phyloP scores from a whole-genome alignment of 2,329 filamentous ascomycete genomes.

The Diplodia intermedia region DNA sequence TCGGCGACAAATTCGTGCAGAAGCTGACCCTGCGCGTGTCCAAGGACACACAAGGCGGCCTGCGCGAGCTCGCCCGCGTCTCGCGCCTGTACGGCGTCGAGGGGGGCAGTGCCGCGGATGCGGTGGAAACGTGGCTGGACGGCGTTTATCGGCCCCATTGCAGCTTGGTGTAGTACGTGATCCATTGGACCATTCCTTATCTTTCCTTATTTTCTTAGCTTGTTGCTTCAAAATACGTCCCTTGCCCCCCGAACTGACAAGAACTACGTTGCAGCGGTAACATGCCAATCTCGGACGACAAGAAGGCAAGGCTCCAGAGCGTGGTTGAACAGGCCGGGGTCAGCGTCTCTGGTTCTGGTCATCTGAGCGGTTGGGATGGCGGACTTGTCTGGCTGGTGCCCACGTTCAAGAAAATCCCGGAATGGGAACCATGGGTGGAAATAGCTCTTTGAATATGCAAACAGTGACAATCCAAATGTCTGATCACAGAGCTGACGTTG shows the following conservation, averaged over 20 bases:
- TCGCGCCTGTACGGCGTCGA: constrained; percentile 41
- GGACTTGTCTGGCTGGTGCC: constrained; percentile 51
- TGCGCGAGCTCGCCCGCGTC: constrained; percentile 41
- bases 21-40: constrained; percentile 49
- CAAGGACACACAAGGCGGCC: constrained; percentile 37
- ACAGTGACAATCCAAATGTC: no score
- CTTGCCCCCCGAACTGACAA: no score
- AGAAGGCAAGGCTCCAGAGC: constrained; percentile 38
- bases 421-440: constrained; percentile 43
- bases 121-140: constrained; percentile 42
- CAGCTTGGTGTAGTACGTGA: constrained; percentile 52
- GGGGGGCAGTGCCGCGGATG: constrained; percentile 37
- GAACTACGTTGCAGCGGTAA: constrained; percentile 9
- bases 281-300: constrained; percentile 36
- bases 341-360: constrained; percentile 37
- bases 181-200: background rate
- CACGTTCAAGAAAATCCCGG: constrained; percentile 46
- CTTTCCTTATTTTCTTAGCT: background rate
- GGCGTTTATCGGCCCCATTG: constrained; percentile 49
- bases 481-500: no score
- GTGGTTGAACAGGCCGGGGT: constrained; percentile 40
- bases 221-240: background rate
- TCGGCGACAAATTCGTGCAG: constrained; percentile 48
- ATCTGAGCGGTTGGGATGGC: constrained; percentile 44
- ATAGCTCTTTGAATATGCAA: background rate